Percentiles rank a stretch among this genome's conserved stretches.
Evolutionary conservation across 2,329 filamentous ascomycete species (phyloP).

Genomic region (Aaosphaeria arxii): DNA sequence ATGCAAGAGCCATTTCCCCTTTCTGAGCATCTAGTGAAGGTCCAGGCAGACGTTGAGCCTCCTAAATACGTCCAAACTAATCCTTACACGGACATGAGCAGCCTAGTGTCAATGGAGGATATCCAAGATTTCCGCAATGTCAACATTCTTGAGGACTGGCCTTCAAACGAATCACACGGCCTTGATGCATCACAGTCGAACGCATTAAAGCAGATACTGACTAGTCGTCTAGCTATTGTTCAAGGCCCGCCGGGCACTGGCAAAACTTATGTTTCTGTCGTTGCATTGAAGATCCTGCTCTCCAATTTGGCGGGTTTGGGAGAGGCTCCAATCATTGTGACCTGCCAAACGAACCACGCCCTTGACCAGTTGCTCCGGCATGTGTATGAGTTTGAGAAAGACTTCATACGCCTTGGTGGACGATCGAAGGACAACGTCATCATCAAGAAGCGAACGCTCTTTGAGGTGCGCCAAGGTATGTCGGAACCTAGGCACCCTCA

Average conservation of each 20-base stretch:
- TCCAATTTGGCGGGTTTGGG: conserved; percentile 56
- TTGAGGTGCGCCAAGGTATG: conserved; percentile 50
- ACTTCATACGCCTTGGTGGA: conserved; percentile 67
- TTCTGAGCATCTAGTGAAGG: conserved; percentile 58
- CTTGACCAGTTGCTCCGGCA: conserved; percentile 75
- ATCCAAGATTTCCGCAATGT: conserved; percentile 44
- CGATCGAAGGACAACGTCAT: conserved; percentile 61
- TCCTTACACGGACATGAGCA: conserved; percentile 51
- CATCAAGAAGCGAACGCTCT: conserved; percentile 66
- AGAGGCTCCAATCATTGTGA: conserved; percentile 70
- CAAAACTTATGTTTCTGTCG: conserved; percentile 80
- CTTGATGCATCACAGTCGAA: conserved; percentile 70
- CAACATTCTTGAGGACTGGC: conserved; percentile 57
- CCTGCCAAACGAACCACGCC: conserved; percentile 88
- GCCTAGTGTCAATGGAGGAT: conserved; percentile 39
- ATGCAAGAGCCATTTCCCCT: conserved; percentile 60
- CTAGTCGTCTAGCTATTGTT: conserved; percentile 69
- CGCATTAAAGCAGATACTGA: conserved; percentile 68
- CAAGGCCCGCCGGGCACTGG: conserved; percentile 80
- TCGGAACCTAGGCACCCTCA: conserved; percentile 28
- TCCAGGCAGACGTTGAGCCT: conserved; percentile 44
- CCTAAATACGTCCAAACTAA: conserved; percentile 53
- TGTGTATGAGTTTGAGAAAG: conserved; percentile 59
- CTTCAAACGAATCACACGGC: conserved; percentile 40
- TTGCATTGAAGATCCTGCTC: conserved; percentile 65